Evolutionary conservation across 495 filamentous ascomycete species (phyloP).

Genomic region (Aspergillus cavernicola): DNA sequence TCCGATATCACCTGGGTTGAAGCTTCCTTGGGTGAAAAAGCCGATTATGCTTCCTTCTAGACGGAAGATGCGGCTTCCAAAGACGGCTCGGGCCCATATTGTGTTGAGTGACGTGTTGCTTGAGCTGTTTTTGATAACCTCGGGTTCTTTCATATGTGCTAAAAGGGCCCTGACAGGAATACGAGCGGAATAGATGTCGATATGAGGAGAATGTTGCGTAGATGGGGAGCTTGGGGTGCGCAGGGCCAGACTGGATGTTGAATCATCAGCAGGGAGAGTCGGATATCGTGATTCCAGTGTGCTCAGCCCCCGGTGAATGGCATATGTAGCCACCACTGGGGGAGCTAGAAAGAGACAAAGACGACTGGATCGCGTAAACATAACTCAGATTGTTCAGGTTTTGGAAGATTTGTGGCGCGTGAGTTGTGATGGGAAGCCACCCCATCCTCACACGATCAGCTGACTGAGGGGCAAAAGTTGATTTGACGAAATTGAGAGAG

Average conservation of each 20-base stretch:
- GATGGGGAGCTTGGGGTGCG: conserved; percentile 13
- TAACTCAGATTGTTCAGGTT: not conserved
- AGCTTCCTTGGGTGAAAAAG: conserved; percentile 10
- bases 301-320: conserved; percentile 23
- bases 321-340: conserved; percentile 18
- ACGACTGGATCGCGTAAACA: conserved; percentile 9
- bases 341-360: conserved; percentile 16
- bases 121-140: not conserved
- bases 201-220: conserved; percentile 25
- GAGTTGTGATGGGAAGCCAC: not conserved
- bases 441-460: no score
- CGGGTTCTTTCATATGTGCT: not conserved
- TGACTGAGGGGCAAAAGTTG: no score
- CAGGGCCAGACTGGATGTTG: conserved; percentile 20
- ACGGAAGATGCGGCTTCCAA: conserved; percentile 19
- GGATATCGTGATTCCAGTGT: conserved; percentile 32
- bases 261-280: conserved; percentile 5
- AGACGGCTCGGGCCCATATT: conserved; percentile 27
- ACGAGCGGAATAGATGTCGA: conserved; percentile 31
- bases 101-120: conserved; percentile 16
- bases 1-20: conserved; percentile 22
- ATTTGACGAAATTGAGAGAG: no score
- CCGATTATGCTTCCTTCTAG: conserved; percentile 22
- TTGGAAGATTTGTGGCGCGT: no score
- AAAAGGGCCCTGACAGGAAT: conserved; percentile 21